phyloP scores from a whole-genome alignment of 2,329 filamentous ascomycete genomes.

The Gliomastix tumulicola region DNA sequence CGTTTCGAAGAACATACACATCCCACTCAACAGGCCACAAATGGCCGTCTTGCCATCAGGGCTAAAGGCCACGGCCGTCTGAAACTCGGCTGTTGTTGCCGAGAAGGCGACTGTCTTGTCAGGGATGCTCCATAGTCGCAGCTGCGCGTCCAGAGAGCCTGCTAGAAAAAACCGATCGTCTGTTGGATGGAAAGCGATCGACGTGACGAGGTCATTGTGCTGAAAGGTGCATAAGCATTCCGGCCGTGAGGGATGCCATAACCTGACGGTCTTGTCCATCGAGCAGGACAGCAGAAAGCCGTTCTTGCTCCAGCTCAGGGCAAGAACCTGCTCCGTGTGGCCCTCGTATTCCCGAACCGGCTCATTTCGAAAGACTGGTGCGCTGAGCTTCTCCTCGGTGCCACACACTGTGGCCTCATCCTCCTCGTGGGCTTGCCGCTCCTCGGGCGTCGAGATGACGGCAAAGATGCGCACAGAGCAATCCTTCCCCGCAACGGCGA shows the following conservation, averaged over 20 bases:
- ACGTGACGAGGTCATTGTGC: constrained; percentile 91
- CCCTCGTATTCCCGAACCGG: constrained; percentile 75
- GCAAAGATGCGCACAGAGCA: constrained; percentile 81
- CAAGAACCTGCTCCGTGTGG: constrained; percentile 79
- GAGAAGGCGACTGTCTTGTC: constrained; percentile 89
- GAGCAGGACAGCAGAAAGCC: constrained; percentile 93
- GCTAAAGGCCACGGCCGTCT: constrained; percentile 89
- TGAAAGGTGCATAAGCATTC: constrained; percentile 93
- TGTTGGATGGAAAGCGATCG: constrained; percentile 86
- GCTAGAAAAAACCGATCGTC: constrained; percentile 97
- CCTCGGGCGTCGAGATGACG: constrained; percentile 75
- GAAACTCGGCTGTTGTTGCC: constrained; percentile 72
- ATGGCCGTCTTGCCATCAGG: constrained; percentile 88
- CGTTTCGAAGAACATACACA: constrained; percentile 88
- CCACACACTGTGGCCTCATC: constrained; percentile 34
- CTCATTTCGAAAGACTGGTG: constrained; percentile 80
- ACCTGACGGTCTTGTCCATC: constrained; percentile 93
- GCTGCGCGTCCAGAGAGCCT: constrained; percentile 80
- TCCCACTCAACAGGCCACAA: constrained; percentile 76
- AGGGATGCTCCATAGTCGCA: constrained; percentile 93
- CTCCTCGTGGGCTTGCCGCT: constrained; percentile 66
- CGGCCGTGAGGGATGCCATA: constrained; percentile 82
- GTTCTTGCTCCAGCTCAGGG: constrained; percentile 98
- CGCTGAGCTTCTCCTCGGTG: constrained; percentile 61
- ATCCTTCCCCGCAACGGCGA: constrained; percentile 91